Percentiles rank a stretch among this genome's conserved stretches.
Evolutionary conservation across 768 basidiomycete genomes (phyloP).

Genomic region (Plicaturopsis crispa): DNA sequence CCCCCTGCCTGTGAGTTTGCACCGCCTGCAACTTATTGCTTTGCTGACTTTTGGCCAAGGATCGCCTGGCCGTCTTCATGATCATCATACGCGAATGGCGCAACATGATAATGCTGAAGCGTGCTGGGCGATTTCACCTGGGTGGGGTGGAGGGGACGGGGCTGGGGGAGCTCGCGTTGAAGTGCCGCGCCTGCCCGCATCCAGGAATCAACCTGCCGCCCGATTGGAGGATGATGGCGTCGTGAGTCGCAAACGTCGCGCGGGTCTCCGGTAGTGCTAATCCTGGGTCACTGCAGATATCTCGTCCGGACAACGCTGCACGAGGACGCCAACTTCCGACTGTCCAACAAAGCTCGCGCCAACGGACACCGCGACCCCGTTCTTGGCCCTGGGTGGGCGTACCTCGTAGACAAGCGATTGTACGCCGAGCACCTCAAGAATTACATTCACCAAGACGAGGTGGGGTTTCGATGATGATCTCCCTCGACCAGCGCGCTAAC

Average conservation of each 20-base stretch:
- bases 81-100: constrained; percentile 3
- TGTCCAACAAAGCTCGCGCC: background rate
- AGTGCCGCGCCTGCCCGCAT: constrained; percentile 6
- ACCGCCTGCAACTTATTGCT: background rate
- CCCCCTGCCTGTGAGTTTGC: constrained; percentile 2
- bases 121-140: background rate
- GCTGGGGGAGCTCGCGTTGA: constrained; percentile 1
- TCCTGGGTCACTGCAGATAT: background rate
- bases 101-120: background rate
- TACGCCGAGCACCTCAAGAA: background rate
- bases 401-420: background rate
- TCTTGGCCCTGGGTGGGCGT: background rate
- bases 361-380: background rate
- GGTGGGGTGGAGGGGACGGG: background rate
- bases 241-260: background rate
- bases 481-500: background rate
- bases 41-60: constrained; percentile 3
- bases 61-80: constrained; percentile 8
- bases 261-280: background rate
- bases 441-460: background rate
- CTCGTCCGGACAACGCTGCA: background rate
- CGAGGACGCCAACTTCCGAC: background rate
- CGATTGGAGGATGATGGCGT: background rate
- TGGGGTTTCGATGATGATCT: no score
- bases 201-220: constrained; percentile 5